Evolutionary conservation across 164 flowering plant species (phyloP).

Genomic region (Nymphaea colorata): DNA sequence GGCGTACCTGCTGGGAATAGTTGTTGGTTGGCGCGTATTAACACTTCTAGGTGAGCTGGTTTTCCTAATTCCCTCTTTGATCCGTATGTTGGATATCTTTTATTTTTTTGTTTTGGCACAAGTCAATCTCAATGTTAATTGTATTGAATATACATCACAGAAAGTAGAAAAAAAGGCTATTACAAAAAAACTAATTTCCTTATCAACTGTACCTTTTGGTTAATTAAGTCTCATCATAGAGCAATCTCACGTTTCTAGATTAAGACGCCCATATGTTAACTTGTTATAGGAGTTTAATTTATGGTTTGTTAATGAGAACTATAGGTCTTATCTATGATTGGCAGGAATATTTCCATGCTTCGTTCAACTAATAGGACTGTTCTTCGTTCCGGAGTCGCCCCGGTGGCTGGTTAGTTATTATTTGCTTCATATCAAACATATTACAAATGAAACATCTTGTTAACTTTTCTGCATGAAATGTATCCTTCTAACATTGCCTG

Average conservation of each 20-base stretch:
- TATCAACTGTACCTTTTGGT: too few relatives aligned
- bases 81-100: too few relatives aligned
- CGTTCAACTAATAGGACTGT: conserved; percentile 36
- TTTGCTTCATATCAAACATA: background rate
- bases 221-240: too few relatives aligned
- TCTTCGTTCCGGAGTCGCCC: conserved; percentile 61
- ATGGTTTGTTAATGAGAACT: background rate
- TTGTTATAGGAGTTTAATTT: background rate
- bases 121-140: too few relatives aligned
- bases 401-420: conserved; percentile 47
- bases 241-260: too few relatives aligned
- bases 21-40: conserved; percentile 53
- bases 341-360: conserved; percentile 42
- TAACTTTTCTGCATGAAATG: background rate
- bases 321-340: background rate
- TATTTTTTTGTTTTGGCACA: too few relatives aligned
- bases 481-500: too few relatives aligned
- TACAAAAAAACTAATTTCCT: too few relatives aligned
- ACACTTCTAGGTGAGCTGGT: conserved; percentile 46
- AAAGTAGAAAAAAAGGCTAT: background rate
- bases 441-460: background rate
- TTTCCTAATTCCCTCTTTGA: too few relatives aligned
- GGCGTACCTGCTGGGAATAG: conserved; percentile 46
- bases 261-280: background rate
- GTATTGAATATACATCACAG: too few relatives aligned